Percentiles rank a stretch among this genome's conserved stretches.
These are phyloP conservation scores for Microstegium vimineum DNA, from an alignment of 176 grass and related monocot species.

Conservation along the genomic window DNA sequence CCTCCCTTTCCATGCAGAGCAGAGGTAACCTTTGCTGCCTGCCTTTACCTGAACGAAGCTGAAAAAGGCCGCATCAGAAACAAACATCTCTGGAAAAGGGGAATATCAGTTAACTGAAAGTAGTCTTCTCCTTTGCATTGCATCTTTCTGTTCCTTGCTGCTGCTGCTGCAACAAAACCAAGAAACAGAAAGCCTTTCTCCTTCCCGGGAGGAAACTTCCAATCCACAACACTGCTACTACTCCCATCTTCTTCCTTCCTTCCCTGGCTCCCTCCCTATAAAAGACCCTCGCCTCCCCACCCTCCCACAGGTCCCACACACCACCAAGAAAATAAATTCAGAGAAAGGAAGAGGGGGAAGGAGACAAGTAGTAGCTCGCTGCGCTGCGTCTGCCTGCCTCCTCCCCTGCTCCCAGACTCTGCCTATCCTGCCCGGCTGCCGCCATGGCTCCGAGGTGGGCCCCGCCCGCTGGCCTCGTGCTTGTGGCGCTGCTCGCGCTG, in stretches of 20 bases:
- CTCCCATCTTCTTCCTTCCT: background rate
- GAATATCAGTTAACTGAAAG: background rate
- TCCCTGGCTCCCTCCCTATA: constrained; percentile 5
- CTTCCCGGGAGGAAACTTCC: background rate
- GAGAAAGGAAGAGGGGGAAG: background rate
- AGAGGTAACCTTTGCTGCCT: background rate
- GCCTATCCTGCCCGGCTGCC: background rate
- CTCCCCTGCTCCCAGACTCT: background rate
- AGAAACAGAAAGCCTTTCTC: constrained; percentile 3
- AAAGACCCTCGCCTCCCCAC: background rate
- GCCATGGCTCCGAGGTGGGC: constrained; percentile 31
- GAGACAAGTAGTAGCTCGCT: background rate
- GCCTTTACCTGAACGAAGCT: too few species aligned
- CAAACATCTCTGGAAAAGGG: background rate
- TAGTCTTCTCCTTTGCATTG: background rate
- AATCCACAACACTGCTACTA: background rate
- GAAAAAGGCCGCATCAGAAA: background rate
- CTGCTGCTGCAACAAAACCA: constrained; percentile 2
- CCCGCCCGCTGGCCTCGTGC: background rate
- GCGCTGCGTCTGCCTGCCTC: background rate
- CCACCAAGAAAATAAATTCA: background rate
- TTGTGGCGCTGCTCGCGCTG: constrained; percentile 11
- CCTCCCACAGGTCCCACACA: too few species aligned
- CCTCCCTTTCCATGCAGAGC: too few species aligned
- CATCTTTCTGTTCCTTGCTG: constrained; percentile 18